Conservation (phyloP, 179 eudicot genomes). For the Spergularia azorica region DNA sequence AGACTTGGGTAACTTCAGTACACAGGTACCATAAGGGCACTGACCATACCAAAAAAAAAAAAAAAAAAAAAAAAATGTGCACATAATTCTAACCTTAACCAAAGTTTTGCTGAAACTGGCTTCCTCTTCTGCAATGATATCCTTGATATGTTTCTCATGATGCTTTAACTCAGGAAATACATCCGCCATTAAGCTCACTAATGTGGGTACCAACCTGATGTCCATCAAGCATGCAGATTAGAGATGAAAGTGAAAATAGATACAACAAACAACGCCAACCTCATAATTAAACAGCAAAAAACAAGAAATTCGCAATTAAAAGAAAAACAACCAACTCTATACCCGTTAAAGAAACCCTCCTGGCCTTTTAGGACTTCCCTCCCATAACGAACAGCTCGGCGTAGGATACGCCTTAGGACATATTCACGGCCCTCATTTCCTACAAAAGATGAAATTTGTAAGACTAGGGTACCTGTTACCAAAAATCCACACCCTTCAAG, state of each 20-base stretch:
- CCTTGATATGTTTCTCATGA: constrained; percentile 64
- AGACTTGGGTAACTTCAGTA: neutral
- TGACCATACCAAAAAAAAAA: constrained; percentile 34
- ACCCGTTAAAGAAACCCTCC: constrained; percentile 94
- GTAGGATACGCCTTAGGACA: constrained; percentile 93
- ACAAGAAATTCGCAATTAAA: neutral
- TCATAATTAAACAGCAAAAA: neutral
- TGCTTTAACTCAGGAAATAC: constrained; percentile 88
- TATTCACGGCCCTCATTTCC: constrained; percentile 99
- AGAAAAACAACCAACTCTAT: constrained; percentile 20
- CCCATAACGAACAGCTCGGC: constrained; percentile 98
- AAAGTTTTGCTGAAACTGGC: constrained; percentile 89
- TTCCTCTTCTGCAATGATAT: constrained; percentile 84
- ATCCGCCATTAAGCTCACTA: constrained; percentile 78
- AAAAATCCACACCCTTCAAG: neutral
- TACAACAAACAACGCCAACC: neutral
- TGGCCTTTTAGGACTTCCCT: constrained; percentile 79
- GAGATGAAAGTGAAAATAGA: neutral
- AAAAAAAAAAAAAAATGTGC: constrained; percentile 8
- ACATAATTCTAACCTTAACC: constrained; percentile 55
- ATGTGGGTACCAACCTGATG: constrained; percentile 73
- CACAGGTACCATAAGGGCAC: constrained; percentile 22
- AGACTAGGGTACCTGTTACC: neutral
- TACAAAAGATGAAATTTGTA: constrained; percentile 28
- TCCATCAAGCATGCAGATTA: constrained; percentile 15